Conservation (phyloP, 306 rosid genomes). For the Fragaria nilgerrensis region DNA sequence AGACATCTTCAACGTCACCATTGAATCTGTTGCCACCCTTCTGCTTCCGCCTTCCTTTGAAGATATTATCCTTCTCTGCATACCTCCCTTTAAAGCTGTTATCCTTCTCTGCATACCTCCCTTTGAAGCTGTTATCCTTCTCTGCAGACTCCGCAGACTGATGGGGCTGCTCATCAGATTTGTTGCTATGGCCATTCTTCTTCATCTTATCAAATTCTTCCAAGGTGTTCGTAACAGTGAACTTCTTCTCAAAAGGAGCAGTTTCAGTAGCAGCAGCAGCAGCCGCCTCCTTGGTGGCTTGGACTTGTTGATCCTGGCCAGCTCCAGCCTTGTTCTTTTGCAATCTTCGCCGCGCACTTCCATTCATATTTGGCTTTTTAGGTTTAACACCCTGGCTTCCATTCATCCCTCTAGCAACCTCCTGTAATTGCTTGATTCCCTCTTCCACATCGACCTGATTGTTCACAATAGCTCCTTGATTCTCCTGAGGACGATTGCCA, state of each 20-base stretch:
- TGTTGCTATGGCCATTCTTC: background rate
- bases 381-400: background rate
- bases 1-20: background rate
- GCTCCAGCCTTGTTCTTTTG: conserved; percentile 1
- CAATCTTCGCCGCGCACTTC: background rate
- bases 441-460: background rate
- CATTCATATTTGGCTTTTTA: background rate
- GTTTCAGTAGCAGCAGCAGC: background rate
- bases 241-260: background rate
- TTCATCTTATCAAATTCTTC: conserved; percentile 1
- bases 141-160: background rate
- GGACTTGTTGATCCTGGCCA: conserved; percentile 1
- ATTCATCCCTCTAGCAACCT: background rate
- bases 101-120: background rate
- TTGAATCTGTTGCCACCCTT: background rate
- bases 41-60: background rate
- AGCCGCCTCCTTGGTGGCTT: background rate
- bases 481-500: background rate
- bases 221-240: background rate
- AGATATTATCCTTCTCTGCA: background rate
- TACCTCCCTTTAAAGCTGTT: too few relatives aligned
- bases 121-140: background rate
- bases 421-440: background rate
- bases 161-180: background rate
- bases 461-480: background rate